Evolutionary conservation across 1,139 yeast species (phyloP), one percentile per base, ranked within the genome.

Genomic region (Kurtzmaniella quercitrusa): DNA sequence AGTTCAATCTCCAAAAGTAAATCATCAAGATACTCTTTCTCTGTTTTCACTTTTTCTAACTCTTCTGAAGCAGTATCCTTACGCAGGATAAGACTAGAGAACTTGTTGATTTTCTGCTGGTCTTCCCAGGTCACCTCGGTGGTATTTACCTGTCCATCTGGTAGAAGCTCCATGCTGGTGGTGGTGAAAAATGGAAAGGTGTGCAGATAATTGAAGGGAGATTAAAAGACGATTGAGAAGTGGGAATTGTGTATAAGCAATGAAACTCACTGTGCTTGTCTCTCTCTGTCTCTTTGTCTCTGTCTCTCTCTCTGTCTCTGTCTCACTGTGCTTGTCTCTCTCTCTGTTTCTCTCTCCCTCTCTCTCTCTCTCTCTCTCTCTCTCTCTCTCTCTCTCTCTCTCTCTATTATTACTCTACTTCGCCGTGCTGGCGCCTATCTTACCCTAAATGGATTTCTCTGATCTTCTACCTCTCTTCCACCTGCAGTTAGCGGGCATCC

Each of bases 11-110:
- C 98, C 60, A 88, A 61, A 10, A 87, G 71, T 39, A 90, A 82
- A 58, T 93, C 98, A 53, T 89, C 96, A 37, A 91, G 68, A 57
- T 88, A 89, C 57, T 91, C 98, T 56, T 88, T 87, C 56, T 90
- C 96, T 45, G 79, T 76, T 53, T 75, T 71, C 48, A 74, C 70
- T 45, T 68, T 66, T 31, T 68, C 66, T 40, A 87, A 68, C 41
- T 72, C 72, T n/a, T 65, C 75, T 38, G 73, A 70, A 21, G 81
- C 60, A 25, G 73, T 74, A 51, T 86, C 88, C 53, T 83, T 80
- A 48, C 84, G 79, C 50, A 81, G 72, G 49, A 90, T 87, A 49
- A 90, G 73, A 43, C 90, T 84, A 19, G 96, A 88, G 58, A 93
- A 93, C 59, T 81, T 80, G 62, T 93, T 93, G 68, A 93, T 93